Conservation (phyloP, 2,329 filamentous ascomycete genomes). For the Pyricularia pennisetigena region DNA sequence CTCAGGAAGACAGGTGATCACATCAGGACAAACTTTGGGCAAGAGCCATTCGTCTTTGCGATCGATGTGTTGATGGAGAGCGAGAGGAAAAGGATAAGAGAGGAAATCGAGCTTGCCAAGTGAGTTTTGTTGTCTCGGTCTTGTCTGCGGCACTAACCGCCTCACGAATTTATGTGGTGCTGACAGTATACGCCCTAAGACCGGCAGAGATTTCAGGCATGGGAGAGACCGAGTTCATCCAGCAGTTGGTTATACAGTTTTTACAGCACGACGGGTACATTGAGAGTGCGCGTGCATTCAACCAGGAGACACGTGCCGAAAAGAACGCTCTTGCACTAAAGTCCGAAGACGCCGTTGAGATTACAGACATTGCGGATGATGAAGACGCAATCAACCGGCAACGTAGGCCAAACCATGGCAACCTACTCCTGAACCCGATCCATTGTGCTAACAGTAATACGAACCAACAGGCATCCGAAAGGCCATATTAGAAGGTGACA, state of each 20-base stretch:
- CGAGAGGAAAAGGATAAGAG: slow-evolving; percentile 48
- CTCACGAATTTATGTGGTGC: background rate
- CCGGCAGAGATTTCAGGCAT: slow-evolving; percentile 18
- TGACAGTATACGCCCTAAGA: background rate
- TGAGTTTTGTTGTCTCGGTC: slow-evolving; percentile 8
- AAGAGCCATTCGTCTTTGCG: slow-evolving; percentile 76
- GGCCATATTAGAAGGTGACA: slow-evolving; percentile 83
- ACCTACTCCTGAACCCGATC: slow-evolving; percentile 5
- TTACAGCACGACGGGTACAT: slow-evolving; percentile 92
- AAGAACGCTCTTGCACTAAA: slow-evolving; percentile 58
- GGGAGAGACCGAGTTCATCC: slow-evolving; percentile 69
- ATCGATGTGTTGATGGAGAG: slow-evolving; percentile 78
- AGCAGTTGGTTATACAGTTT: slow-evolving; percentile 79
- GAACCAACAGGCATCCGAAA: slow-evolving; percentile 60
- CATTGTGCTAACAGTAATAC: background rate
- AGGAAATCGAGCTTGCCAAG: slow-evolving; percentile 46
- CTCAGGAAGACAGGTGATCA: slow-evolving; percentile 55
- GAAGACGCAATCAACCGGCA: slow-evolving; percentile 80
- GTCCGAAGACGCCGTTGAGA: slow-evolving; percentile 38
- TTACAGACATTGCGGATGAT: slow-evolving; percentile 66
- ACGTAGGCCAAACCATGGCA: slow-evolving; percentile 40
- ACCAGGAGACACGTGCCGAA: slow-evolving; percentile 67
- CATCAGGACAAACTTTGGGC: slow-evolving; percentile 56
- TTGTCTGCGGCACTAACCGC: background rate
- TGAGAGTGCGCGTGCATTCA: slow-evolving; percentile 83